phyloP scores from a whole-genome alignment of 73 alveolate genomes.

The Tetrahymena elliotti region DNA sequence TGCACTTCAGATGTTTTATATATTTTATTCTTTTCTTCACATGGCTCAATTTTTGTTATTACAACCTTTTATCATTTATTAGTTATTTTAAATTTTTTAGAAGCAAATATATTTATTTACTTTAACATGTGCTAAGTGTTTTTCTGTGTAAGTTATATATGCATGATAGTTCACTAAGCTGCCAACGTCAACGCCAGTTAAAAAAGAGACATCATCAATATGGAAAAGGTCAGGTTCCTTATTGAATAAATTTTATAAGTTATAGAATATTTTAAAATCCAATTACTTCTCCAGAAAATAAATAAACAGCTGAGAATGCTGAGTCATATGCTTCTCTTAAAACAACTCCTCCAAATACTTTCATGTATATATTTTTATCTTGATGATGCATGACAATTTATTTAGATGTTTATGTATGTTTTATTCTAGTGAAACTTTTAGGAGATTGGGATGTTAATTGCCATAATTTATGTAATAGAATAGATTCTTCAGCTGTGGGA shows the following conservation, averaged over 20 bases:
- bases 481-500: not conserved
- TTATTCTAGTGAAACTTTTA: not conserved
- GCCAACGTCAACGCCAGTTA: not conserved
- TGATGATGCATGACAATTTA: not conserved
- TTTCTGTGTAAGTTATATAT: not conserved
- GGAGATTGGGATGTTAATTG: not conserved
- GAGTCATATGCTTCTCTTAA: not conserved
- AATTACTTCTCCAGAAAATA: not conserved
- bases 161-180: not conserved
- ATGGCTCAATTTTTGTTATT: not conserved
- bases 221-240: not conserved
- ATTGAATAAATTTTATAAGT: not conserved
- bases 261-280: no score
- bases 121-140: not conserved
- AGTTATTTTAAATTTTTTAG: not conserved
- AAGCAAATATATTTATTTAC: not conserved
- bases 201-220: not conserved
- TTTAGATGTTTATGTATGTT: not conserved
- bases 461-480: not conserved
- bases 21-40: not conserved
- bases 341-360: not conserved
- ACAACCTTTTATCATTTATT: not conserved
- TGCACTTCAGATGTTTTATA: not conserved
- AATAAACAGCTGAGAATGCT: not conserved
- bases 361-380: not conserved